Conservation (phyloP, 106 monocot species). For the Dendrobium nobile region DNA sequence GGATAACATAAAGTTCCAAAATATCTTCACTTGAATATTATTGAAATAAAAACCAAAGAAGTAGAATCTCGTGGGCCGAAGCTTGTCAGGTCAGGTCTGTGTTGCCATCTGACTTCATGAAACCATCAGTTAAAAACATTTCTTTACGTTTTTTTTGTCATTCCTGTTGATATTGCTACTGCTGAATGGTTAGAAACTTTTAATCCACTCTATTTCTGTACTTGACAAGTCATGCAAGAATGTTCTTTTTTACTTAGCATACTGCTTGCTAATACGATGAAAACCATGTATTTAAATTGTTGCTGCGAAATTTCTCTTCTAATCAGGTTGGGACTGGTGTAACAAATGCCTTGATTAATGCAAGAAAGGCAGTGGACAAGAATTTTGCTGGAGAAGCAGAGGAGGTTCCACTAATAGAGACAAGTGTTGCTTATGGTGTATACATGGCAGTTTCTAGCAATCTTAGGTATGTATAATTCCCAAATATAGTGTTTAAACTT, state of each 20-base stretch:
- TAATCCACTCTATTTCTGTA: neutral
- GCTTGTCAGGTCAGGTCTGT: too few species aligned
- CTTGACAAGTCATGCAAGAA: neutral
- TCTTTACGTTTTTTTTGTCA: neutral
- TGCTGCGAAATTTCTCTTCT: neutral
- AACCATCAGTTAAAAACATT: too few species aligned
- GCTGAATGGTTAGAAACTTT: neutral
- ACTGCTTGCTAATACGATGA: neutral
- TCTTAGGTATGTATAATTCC: conserved; percentile 53
- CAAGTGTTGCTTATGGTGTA: conserved; percentile 88
- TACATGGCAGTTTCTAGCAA: conserved; percentile 98
- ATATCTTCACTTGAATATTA: too few species aligned
- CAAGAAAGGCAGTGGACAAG: conserved; percentile 62
- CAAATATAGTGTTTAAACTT: too few species aligned
- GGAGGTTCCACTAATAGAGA: conserved; percentile 73
- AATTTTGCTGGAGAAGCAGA: conserved; percentile 65
- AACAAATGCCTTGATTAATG: conserved; percentile 74
- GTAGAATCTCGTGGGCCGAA: too few species aligned
- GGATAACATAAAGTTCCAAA: too few species aligned
- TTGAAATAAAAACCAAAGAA: too few species aligned
- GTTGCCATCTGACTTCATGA: too few species aligned
- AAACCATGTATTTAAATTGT: neutral
- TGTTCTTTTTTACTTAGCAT: neutral
- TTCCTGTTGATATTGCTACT: neutral
- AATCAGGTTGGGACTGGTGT: conserved; percentile 71